phyloP scores from a whole-genome alignment of 139 green algal species.

The Tetradesmus obliquus region DNA sequence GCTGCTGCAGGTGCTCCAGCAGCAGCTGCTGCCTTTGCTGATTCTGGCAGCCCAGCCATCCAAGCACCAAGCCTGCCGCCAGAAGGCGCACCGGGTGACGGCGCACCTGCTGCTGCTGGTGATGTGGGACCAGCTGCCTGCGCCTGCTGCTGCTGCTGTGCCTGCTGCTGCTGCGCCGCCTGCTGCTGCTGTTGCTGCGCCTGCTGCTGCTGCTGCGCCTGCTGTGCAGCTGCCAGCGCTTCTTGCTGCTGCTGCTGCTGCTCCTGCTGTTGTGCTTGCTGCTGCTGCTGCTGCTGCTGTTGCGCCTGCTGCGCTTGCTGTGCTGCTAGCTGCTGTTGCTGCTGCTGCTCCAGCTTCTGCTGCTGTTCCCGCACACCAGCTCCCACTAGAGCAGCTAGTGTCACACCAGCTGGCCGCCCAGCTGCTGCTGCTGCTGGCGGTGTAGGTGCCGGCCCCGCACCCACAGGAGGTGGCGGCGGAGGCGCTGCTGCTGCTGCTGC shows the following conservation, averaged over 20 bases:
- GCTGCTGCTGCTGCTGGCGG: constrained; percentile 22
- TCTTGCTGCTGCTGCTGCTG: constrained; percentile 23
- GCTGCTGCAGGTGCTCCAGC: constrained; percentile 38
- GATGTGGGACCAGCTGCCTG: background rate
- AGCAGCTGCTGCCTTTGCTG: constrained; percentile 38
- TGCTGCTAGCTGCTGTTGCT: background rate
- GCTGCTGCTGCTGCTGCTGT: background rate
- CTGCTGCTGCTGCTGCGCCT: constrained; percentile 7
- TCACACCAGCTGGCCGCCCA: constrained; percentile 7
- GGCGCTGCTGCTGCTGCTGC: constrained; percentile 23
- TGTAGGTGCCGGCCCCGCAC: background rate
- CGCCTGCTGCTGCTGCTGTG: constrained; percentile 27
- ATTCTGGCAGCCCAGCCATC: constrained; percentile 38
- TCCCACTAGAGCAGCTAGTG: constrained; percentile 21
- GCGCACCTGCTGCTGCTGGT: constrained; percentile 24
- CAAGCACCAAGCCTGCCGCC: constrained; percentile 28
- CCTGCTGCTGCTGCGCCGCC: constrained; percentile 32
- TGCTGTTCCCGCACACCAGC: constrained; percentile 22
- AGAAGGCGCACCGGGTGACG: background rate
- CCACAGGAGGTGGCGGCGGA: background rate
- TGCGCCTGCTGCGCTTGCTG: constrained; percentile 31
- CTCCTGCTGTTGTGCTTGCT: constrained; percentile 48
- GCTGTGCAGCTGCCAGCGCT: background rate
- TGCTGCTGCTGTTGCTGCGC: background rate
- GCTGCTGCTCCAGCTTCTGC: constrained; percentile 28